phyloP scores from a whole-genome alignment of 2,329 filamentous ascomycete species.

The Neofusicoccum kwambonambiense region DNA sequence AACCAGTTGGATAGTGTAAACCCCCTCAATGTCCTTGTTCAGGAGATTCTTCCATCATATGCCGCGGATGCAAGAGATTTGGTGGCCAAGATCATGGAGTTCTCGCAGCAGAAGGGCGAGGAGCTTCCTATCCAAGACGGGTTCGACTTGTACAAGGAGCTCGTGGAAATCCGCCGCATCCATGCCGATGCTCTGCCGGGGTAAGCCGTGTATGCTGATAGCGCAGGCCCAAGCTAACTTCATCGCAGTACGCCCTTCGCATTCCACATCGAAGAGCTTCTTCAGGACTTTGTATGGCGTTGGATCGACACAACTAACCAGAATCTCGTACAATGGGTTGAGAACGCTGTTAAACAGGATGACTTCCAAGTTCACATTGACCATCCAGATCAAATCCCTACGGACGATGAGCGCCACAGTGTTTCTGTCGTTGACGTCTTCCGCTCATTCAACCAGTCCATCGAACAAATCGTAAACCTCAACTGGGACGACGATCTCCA shows the following conservation, averaged over 20 bases:
- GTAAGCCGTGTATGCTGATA: slow-evolving; percentile 28
- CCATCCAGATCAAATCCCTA: slow-evolving; percentile 60
- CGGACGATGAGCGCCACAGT: slow-evolving; percentile 85
- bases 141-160: slow-evolving; percentile 87
- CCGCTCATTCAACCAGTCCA: slow-evolving; percentile 86
- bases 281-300: slow-evolving; percentile 92
- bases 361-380: slow-evolving; percentile 73
- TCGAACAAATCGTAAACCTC: slow-evolving; percentile 80
- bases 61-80: slow-evolving; percentile 86
- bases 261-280: slow-evolving; percentile 80
- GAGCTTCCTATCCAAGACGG: slow-evolving; percentile 89
- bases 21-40: slow-evolving; percentile 69
- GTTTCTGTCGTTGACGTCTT: slow-evolving; percentile 92
- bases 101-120: slow-evolving; percentile 65
- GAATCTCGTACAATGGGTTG: slow-evolving; percentile 79
- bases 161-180: slow-evolving; percentile 80
- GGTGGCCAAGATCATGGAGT: slow-evolving; percentile 74
- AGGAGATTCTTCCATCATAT: slow-evolving; percentile 84
- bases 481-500: slow-evolving; percentile 93
- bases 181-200: slow-evolving; percentile 73
- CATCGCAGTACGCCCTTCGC: slow-evolving; percentile 62
- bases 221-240: neutral
- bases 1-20: slow-evolving; percentile 44
- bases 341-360: slow-evolving; percentile 88
- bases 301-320: slow-evolving; percentile 83